Base-by-base conservation (phyloP, 805 yeast species). In the Starmera pachycereana region DNA sequence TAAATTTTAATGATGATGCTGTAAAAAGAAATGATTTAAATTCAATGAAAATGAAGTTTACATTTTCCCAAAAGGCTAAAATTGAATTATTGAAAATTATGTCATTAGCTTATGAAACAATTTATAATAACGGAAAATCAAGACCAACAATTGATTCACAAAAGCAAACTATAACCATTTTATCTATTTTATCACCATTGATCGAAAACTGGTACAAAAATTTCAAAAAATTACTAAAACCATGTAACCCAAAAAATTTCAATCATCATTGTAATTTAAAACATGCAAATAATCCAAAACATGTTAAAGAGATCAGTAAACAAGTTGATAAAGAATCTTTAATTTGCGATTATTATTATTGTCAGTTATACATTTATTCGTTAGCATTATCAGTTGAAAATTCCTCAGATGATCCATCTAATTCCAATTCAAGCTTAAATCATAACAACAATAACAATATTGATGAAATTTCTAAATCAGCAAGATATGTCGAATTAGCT, bases 361-460 rank as follows among this genome's bases (percentile, higher is more conserved):
- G 92, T 18, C 83, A 83, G 48, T 61, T 89, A 29, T 90, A 88
- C 57, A 76, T 88, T 27, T 89, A 78, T 56, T 88, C 96, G 1
- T 62, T 88, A 39, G 95, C 96, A 0, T 63, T 89, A 33, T 66
- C 66, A 40, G 70, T 77, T 42, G 76, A 71, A 32, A 70, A 61
- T 40, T 33, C 36, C 4, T 14, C n/a, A n/a, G 10, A 9, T 8
- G 12, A 13, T 18, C 57, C 62, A 53, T 7, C 51, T 52, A 46
- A 44, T 29, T 41, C 40, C 27, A 40, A 37, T 40, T 39, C 27
- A 55, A 56, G 41, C 46, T 29, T 12, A 32, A 14, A 16, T 22
- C 18, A 12, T 29, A 34, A 34, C 29, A 13, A 34, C 43, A 53
- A 59, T 36, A 60, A 81, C 44, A 70, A 77, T 45, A 57, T 84